Evolutionary conservation across 208 protist genomes (phyloP).

Genomic region (Acanthamoeba royreba): DNA sequence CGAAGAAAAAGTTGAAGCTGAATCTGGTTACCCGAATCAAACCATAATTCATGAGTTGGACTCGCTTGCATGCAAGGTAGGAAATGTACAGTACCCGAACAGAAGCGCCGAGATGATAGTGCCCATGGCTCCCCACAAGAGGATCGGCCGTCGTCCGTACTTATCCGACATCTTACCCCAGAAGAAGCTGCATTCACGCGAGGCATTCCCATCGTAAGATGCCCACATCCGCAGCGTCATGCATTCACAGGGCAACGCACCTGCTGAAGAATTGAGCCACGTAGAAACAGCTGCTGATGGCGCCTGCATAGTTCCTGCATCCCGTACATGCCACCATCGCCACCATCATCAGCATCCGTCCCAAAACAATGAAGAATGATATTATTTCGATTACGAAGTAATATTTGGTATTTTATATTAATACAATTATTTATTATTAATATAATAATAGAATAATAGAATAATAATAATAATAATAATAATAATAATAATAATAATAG

Average conservation of each 20-base stretch:
- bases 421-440: neutral
- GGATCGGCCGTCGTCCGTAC: neutral
- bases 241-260: neutral
- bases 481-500: neutral
- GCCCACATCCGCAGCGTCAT: neutral
- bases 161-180: constrained; percentile 30
- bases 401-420: neutral
- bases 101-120: neutral
- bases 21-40: too few species aligned
- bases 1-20: neutral
- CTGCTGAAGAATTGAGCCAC: constrained; percentile 24
- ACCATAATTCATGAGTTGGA: too few species aligned
- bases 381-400: neutral
- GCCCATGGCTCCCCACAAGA: neutral
- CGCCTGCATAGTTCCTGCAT: neutral
- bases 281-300: neutral
- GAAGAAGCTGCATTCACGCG: neutral
- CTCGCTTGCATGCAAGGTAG: neutral
- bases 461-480: neutral
- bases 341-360: too few species aligned
- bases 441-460: neutral
- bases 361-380: too few species aligned
- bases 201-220: too few species aligned
- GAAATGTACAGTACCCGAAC: neutral
- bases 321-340: too few species aligned